Base-by-base conservation (phyloP, 2,329 filamentous ascomycete genomes). In the Cladosporium halotolerans region DNA sequence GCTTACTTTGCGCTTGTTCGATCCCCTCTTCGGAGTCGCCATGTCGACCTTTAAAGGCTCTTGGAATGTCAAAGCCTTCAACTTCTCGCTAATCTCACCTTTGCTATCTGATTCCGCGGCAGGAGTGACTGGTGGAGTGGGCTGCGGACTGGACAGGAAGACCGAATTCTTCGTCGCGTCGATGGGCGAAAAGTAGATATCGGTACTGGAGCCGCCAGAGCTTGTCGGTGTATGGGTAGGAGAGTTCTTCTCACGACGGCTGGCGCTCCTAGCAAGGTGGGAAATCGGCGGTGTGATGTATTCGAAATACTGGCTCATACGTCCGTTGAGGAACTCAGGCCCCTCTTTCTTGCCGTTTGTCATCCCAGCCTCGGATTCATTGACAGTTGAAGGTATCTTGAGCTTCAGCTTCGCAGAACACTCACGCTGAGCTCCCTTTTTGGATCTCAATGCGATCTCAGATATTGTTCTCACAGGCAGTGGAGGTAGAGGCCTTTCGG, bases 141-240 rank as follows among this genome's bases (percentile, higher is more conserved):
- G 52, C 14, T 60, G 50, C 33, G 63, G 62, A 44, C 62, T 64
- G 2, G 59, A 59, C 9, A 66, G 40, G 33, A 54, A 61, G 19
- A 60, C 58, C 43, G 55, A 53, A 16, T 54, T 58, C 10, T 40
- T 54, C 9, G 57, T 60, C 6, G 59, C 57, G 38, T 63, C 57
- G 36, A 57, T 60, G 1, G 63, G 62, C 3, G 58, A 60, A 45
- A 65, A 65, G 52, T 63, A 65, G 9, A 65, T 60, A 9, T 63
- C 61, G 23, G 23, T 7, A 28, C 23, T 28, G 18, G 48, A 44
- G 8, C 48, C 40, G 19, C 31, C 48, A 31, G 48, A 51, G 40
- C 48, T 51, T 18, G 28, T 51, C 4, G 48, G 48, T 1, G 48
- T 51, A 18, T 51, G 48, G 10, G 48, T 39, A 8, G 39, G 32